Conservation (phyloP, 495 filamentous ascomycete species). For the Aspergillus sclerotioniger region DNA sequence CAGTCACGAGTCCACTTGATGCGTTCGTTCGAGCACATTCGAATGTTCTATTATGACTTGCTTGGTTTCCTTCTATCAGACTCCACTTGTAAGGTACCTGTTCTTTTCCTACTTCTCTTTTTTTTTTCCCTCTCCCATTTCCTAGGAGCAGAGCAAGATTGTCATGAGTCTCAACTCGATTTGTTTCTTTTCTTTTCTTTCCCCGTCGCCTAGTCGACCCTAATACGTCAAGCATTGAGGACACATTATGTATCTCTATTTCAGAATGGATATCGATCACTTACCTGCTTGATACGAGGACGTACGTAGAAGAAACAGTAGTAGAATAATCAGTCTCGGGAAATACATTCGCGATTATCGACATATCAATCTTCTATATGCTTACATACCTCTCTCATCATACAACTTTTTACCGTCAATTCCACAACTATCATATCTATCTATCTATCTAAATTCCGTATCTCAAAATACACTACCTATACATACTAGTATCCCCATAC, state of each 20-base stretch:
- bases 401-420: too few relatives aligned
- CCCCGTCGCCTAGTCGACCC: neutral
- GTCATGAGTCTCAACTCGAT: conserved; percentile 8
- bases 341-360: too few relatives aligned
- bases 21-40: conserved; percentile 8
- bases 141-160: conserved; percentile 11
- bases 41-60: conserved; percentile 13
- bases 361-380: too few relatives aligned
- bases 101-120: neutral
- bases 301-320: too few relatives aligned
- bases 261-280: conserved; percentile 7
- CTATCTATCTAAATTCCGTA: too few relatives aligned
- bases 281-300: neutral
- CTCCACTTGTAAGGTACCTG: conserved; percentile 8
- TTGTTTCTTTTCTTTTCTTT: conserved; percentile 1
- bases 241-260: conserved; percentile 17
- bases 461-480: too few relatives aligned
- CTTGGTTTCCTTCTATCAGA: conserved; percentile 2
- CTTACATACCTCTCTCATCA: too few relatives aligned
- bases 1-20: conserved; percentile 11
- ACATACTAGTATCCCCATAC: too few relatives aligned
- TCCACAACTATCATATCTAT: too few relatives aligned
- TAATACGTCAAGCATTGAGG: neutral
- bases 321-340: too few relatives aligned
- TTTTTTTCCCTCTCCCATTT: conserved; percentile 3